Evolutionary conservation across 306 rosid genomes (phyloP), one percentile per base, ranked within the genome.

Genomic region (Citrullus amarus): DNA sequence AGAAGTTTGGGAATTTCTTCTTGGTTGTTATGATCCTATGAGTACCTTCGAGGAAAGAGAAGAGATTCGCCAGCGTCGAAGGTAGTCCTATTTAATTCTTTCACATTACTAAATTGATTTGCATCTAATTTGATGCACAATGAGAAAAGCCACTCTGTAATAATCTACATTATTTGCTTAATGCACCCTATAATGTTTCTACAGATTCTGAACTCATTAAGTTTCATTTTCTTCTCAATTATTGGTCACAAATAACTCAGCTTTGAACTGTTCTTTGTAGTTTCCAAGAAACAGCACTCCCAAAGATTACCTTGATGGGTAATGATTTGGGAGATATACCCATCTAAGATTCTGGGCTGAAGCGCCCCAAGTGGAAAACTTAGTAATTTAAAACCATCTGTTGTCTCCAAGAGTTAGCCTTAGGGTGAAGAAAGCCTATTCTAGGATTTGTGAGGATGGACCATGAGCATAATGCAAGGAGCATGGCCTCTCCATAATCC

Each of bases 1-100:
- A 84, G 99, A 96, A 88, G 99, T 96, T 58, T 96, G 99, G 99
- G 98, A 96, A 66, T 96, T 96, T 87, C 87, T 96, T 80, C 97
- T 96, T 61, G 99, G 98, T 80, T 96, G 97, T 82, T 96, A 86
- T 79, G 93, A 91, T 75, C 96, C 97, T 36, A 81, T 39, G 66
- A 91, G 97, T 89, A 86, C 98, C 82, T 91, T 85, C 82, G 97
- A 96, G n/a, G 98, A 96, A 87, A 83, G 99, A 86, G 98, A 92
- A 70, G 90, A 76, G 61, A 81, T 92, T 80, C 94, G 88, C 63
- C 82, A 87, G 61, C 91, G 44, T 20, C 88, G 98, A 81, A 90
- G 98, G 99, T 92, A 86, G 48, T 60, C 46, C 28, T 12, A 55
- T 74, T 83, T 83, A 28, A 30, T 51, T 59, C 63, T 63, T 34